Evolutionary conservation across 805 yeast genomes (phyloP), one percentile per base, ranked within the genome.

Genomic region (Nakazawaea sp.): DNA sequence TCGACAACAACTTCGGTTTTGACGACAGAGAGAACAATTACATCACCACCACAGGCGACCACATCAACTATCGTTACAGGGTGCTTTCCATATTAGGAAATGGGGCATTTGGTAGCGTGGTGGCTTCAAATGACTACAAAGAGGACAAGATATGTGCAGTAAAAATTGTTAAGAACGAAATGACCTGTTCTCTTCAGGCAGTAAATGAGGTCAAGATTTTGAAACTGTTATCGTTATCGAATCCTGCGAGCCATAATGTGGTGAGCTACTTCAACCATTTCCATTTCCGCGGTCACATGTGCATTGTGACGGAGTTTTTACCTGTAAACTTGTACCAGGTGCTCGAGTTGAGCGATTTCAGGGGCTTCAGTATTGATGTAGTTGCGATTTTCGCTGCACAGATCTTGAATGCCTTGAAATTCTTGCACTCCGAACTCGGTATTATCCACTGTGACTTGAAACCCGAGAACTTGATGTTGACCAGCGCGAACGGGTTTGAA

Each of bases 391-490:
- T 85, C 50, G 59, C 79, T 0, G 52, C 45, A 29, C 85, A 83
- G 42, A 59, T 83, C 3, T 56, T 84, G 11, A 53, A 61, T 6
- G 89, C 85, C 0, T 53, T 87, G 30, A 55, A 65, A n/a, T 76
- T 65, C 44, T 62, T 87, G 24, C 88, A 81, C 46, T 45, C 58
- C 0, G 51, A 64, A 19, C 18, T 39, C 3, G 62, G 67, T 10
- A 69, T 87, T 5, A 75, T 87, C 18, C 96, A 87, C 52, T 86
- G 95, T 49, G 96, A 87, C 53, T 61, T 87, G 40, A 87, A 87
- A 51, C 96, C 95, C 0, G 95, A 85, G 49, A 87, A 87, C 55
- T 63, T 87, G 26, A 75, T 85, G 78, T 56, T 82, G 4, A 41
- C 54, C 1, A 59, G 65, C 7, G 62, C 71, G 4, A 55, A 61